Evolutionary conservation across 2,329 filamentous ascomycete genomes (phyloP), one percentile per base, ranked within the genome.

Genomic region (Fusarium nisikadoi): DNA sequence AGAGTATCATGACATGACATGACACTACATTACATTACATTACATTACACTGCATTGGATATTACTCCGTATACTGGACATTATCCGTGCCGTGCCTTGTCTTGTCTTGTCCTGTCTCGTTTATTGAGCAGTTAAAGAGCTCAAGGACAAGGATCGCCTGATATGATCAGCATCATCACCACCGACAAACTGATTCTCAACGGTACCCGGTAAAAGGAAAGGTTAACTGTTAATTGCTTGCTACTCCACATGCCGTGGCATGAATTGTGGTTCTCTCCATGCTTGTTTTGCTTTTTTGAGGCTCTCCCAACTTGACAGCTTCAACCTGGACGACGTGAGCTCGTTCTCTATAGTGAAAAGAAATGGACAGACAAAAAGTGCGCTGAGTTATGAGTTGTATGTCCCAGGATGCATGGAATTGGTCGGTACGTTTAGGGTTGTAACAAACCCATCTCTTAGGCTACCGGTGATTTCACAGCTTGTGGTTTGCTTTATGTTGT

Each of bases 211-310:
- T 36, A 39, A 68, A 43, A 47, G n/a, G 10, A 43, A 67, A 45
- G n/a, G 11, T 35, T 46, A 45, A 42, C 43, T 47, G 20, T 35
- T 46, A 45, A 42, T 47, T 47, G 20, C 23, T 23, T 16, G 16
- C n/a, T 54, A 27, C 39, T 47, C 63, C 45, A 45, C 52, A 45
- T 57, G 25, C 33, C 19, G n/a, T 45, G 41, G 39, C 41, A 39
- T 52, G 64, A 36, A 52, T 46, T 56, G 38, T 46, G 43, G 42
- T 31, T 42, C 43, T 42, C 17, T 45, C 8, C 9, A 38, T 19
- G 38, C 31, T 56, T 52, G 19, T n/a, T 70, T 53, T 63, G 52
- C 47, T 69, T 71, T 66, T 52, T 59, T 64, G 57, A 72, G 62
- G 70, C 67, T 71, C 58, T 61, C 54, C 23, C 50, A 16, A 29